Base-by-base conservation (phyloP, 768 basidiomycete species). In the Lentinula sp. region DNA sequence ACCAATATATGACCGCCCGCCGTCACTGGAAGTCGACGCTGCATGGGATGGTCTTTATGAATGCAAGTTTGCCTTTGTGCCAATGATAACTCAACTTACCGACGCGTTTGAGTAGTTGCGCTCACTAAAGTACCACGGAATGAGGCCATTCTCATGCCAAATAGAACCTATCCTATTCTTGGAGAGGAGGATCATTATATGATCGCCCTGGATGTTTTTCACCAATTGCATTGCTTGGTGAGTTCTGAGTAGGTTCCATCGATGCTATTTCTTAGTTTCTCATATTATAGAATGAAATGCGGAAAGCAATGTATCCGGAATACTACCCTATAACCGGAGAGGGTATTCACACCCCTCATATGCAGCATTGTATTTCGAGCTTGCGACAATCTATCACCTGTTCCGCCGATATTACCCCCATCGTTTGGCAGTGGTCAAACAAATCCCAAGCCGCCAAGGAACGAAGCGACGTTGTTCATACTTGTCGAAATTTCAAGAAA, bases 341-440 rank as follows among this genome's bases (percentile, higher is more conserved):
- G 56, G 67, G 67, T 8, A 62, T 65, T 7, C 61, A 66, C 40
- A 64, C 66, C 1, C 65, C 55, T 15, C 69, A 70, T 57, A 65
- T 70, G 63, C 60, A 35, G 13, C 69, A 70, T 48, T 70, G 69
- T 54, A 50, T 70, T 5, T 64, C 65, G 11, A 65, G 62, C 46
- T 60, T 70, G 35, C 63, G 69, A 31, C 66, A 69, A 51, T 65
- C 65, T n/a, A 63, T 70, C 46, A 67, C 64, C 64, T 70, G 69
- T 45, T 48, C 62, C 4, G 51, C 66, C 1, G 69, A 70, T 57
- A 61, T 70, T 39, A 65, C 65, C 3, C 59, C 67, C 18, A 65
- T 66, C 50, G 68, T 70, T 34, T 70, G 69, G 69, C 67, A 66
- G 46, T 70, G 69, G 69, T 66, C 65, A 1, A 64, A 65, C 18